Base-by-base conservation (phyloP, 306 rosid genomes). In the Corylus americana region DNA sequence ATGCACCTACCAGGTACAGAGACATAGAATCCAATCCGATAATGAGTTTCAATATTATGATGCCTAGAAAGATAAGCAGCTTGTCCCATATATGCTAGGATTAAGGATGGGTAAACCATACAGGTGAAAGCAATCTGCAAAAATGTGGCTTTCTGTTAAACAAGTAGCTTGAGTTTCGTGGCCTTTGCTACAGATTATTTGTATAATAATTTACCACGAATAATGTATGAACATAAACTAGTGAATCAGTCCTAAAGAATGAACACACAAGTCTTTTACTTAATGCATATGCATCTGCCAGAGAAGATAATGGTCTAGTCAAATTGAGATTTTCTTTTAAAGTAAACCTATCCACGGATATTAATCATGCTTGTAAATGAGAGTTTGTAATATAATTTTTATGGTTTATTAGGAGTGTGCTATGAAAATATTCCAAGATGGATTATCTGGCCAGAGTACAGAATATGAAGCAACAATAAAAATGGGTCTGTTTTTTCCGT, bases 71-170 rank as follows among this genome's bases (percentile, higher is more conserved):
- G 97, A 89, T 94, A 94, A 37, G 98, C 98, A 81, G 97, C 98
- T 87, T 94, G 98, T 77, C 98, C 97, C 98, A 94, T 94, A 75
- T 94, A 94, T 72, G 98, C 98, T 22, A 94, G 88, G 73, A 94
- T 90, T 75, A 94, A 84, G 27, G 97, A 87, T 74, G 98, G 98
- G 78, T 94, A 94, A 57, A 94, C 98, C 87, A 94, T 86, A 82
- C 85, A 92, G 62, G 93, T 85, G 85, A 94, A 94, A 87, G 98
- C 98, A 86, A 92, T 92, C 98, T 94, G 97, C 91, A 87, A 51
- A 55, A 53, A 82, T 79, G 67, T 49, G 50, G 73, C 17, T 75
- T 84, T 79, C 67, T 44, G 77, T 85, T 86, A 82, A 66, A 87
- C 39, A 37, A 53, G 64, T 58, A 55, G 61, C 35, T 55, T 25